Evolutionary conservation across 1,139 yeast species (phyloP), one percentile per base, ranked within the genome.

Genomic region (Saccharomycopsis hybrid): DNA sequence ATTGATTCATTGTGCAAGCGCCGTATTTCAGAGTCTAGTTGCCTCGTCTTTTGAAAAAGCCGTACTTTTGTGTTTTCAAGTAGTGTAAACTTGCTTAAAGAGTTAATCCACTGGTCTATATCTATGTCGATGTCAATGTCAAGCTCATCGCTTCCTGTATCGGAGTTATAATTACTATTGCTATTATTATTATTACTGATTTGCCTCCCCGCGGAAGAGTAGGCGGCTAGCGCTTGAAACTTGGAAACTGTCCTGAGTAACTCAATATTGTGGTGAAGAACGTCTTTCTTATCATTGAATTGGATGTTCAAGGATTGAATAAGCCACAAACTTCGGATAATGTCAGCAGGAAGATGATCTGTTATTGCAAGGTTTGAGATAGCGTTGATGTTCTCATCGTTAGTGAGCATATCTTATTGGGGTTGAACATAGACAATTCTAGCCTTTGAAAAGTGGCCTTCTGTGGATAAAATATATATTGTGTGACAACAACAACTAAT

Each of bases 291-390:
- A n/a, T 43, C 46, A 13, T 30, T 32, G 9, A 37, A 9, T 31
- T 39, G n/a, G 9, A 46, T 46, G 27, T 48, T 48, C 11, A 52
- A 31, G 1, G 54, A 44, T 28, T 52, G 55, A 3, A 52, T 41
- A 18, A 52, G 36, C 55, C 55, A 52, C 25, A 52, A 36, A 13
- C 51, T 38, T 29, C 55, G 35, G 27, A 52, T 50, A 30, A 52
- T 38, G 28, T 52, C 55, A n/a, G 55, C 52, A 13, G 55, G 55
- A 5, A 52, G 48, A 37, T 52, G 55, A 29, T 52, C 55, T 27
- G 55, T 52, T 25, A 52, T 45, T 13, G 53, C 44, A 24, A 52
- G 49, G 28, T 50, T 52, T 13, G 51, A 48, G 5, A 50, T 28
- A 29, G 46, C 29, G n/a, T 41, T 30, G 25, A 38, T 30, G 40